These are phyloP conservation scores for Apiospora malaysiana DNA, from an alignment of 2,329 filamentous ascomycete species.

Conservation along the genomic window DNA sequence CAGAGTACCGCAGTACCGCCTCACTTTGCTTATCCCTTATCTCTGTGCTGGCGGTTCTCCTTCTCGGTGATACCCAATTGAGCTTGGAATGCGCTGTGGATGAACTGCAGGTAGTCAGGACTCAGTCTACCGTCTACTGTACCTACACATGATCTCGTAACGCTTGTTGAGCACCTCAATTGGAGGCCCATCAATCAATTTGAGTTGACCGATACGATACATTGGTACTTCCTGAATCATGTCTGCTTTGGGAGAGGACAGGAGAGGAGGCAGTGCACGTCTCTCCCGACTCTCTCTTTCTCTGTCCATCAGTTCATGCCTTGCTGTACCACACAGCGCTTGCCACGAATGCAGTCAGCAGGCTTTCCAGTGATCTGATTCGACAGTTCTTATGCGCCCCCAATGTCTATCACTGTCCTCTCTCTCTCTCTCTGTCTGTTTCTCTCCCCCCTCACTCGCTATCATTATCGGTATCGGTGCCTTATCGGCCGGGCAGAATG, in stretches of 20 bases:
- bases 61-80: constrained; percentile 19
- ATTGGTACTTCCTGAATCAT: neutral
- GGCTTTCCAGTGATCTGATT: neutral
- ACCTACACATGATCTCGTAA: neutral
- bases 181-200: neutral
- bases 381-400: neutral
- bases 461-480: neutral
- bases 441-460: constrained; percentile 1
- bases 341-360: constrained; percentile 15
- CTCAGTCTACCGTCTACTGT: no score
- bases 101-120: neutral
- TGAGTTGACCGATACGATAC: neutral
- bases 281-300: neutral
- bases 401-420: neutral
- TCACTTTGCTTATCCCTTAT: constrained; percentile 13
- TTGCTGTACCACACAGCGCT: constrained; percentile 14
- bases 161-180: neutral
- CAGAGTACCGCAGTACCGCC: neutral
- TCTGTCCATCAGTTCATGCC: neutral
- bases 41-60: neutral
- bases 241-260: no score
- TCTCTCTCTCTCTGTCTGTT: neutral
- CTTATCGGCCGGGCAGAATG: neutral
- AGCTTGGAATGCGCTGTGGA: constrained; percentile 3
- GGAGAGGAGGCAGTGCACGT: neutral